These are phyloP conservation scores for Ligustrum vulgare DNA, from an alignment of 257 asterid genomes.

Conservation along the genomic window DNA sequence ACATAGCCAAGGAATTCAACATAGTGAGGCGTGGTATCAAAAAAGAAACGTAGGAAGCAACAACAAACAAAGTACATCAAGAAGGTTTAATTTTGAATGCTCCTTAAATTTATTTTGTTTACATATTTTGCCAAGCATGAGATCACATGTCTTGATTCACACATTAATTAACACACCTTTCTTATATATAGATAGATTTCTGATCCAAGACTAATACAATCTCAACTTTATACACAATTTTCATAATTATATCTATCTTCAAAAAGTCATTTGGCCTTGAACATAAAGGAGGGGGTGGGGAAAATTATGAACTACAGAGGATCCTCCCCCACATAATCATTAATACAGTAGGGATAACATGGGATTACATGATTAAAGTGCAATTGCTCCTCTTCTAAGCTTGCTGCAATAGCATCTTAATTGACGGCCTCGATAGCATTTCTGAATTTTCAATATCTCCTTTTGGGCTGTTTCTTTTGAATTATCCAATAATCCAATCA, in stretches of 20 bases:
- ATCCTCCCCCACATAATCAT: neutral
- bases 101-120: too few relatives aligned
- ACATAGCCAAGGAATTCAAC: too few relatives aligned
- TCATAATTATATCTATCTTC: neutral
- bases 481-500: conserved; percentile 25
- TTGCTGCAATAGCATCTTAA: conserved; percentile 38
- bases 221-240: neutral
- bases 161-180: too few relatives aligned
- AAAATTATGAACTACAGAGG: neutral
- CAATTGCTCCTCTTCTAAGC: conserved; percentile 42
- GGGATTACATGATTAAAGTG: conserved; percentile 67
- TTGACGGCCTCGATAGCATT: conserved; percentile 43
- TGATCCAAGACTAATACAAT: too few relatives aligned
- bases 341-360: conserved; percentile 10
- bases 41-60: too few relatives aligned
- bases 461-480: conserved; percentile 25
- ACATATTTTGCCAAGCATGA: too few relatives aligned
- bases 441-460: conserved; percentile 40
- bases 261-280: neutral
- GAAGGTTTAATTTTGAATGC: too few relatives aligned
- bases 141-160: too few relatives aligned
- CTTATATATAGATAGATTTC: too few relatives aligned
- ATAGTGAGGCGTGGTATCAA: too few relatives aligned
- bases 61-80: too few relatives aligned
- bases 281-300: neutral